Evolutionary conservation across 495 filamentous ascomycete genomes (phyloP).

Genomic region (Penicillium arizonense): DNA sequence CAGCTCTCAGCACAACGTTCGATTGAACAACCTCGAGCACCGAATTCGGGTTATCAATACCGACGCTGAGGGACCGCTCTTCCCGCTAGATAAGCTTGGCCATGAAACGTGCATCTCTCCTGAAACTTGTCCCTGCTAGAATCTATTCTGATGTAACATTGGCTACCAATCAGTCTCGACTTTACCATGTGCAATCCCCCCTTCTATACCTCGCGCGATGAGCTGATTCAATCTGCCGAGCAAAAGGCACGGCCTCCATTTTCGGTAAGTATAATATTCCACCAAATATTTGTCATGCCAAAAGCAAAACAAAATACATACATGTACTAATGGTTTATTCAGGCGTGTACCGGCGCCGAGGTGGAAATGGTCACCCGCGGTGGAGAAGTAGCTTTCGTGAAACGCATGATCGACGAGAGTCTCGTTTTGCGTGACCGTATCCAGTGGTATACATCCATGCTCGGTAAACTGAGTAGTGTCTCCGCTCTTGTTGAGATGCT

Average conservation of each 20-base stretch:
- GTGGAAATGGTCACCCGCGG: constrained; percentile 86
- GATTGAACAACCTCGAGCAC: constrained; percentile 58
- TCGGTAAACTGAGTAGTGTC: constrained; percentile 79
- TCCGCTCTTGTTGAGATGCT: constrained; percentile 61
- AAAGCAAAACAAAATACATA: background rate
- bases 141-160: background rate
- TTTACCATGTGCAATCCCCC: constrained; percentile 96
- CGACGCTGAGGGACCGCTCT: constrained; percentile 47
- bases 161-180: constrained; percentile 54
- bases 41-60: constrained; percentile 65
- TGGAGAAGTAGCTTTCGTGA: constrained; percentile 80
- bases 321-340: background rate
- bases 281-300: background rate
- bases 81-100: constrained; percentile 53
- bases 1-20: constrained; percentile 64
- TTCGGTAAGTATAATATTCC: constrained; percentile 43
- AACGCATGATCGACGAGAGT: constrained; percentile 73
- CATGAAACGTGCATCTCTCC: constrained; percentile 42
- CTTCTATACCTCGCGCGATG: constrained; percentile 74
- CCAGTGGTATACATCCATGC: constrained; percentile 89
- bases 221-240: constrained; percentile 62
- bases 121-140: background rate
- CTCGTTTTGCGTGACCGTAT: constrained; percentile 56
- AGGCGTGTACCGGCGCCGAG: constrained; percentile 75
- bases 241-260: constrained; percentile 67